Base-by-base conservation (phyloP, 257 asterid species). In the Misopates orontium region DNA sequence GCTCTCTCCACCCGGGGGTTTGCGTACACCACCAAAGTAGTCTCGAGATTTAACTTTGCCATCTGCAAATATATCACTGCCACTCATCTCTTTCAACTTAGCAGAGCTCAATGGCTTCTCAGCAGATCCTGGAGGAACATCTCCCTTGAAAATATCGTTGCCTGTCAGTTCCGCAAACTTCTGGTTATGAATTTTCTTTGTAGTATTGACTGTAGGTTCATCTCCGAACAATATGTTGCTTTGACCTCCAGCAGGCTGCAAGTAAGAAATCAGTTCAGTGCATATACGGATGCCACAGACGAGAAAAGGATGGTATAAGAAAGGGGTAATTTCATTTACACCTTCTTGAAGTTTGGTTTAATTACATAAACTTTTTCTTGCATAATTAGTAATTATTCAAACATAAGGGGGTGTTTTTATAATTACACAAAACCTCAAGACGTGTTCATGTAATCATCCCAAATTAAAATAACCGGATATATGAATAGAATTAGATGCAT, bases 1-100 rank as follows among this genome's bases (percentile, higher is more conserved):
- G 83, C 97, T 92, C 77, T 87, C 95, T 1, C 96, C 96, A 19
- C 97, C 97, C 5, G 96, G 97, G 15, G 97, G 97, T 72, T 89
- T 70, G 53, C 96, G 93, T 60, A 89, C 95, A 11, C 96, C 97
- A 40, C 95, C 97, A 71, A 87, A 80, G 79, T 82, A 80, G 60
- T 87, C 98, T 67, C 96, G 76, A 20, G 91, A 80, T 72, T 87
- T 80, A 48, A 80, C 82, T 76, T 87, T 84, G 16, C 88, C 97
- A 19, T 92, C 97, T 0, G 93, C 79, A 72, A 89, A 92, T 52
- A 87, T 92, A 45, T 89, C 77, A 39, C 60, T 85, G 64, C 98
- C 98, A 70, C 88, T 87, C 85, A 92, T 89, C 73, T 92, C 97
- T 80, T 69, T 87, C 80, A 89, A 77, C 77, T 89, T 92, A 4